These are phyloP conservation scores for Mycena vulgaris DNA, from an alignment of 768 basidiomycete species.

Conservation along the genomic window DNA sequence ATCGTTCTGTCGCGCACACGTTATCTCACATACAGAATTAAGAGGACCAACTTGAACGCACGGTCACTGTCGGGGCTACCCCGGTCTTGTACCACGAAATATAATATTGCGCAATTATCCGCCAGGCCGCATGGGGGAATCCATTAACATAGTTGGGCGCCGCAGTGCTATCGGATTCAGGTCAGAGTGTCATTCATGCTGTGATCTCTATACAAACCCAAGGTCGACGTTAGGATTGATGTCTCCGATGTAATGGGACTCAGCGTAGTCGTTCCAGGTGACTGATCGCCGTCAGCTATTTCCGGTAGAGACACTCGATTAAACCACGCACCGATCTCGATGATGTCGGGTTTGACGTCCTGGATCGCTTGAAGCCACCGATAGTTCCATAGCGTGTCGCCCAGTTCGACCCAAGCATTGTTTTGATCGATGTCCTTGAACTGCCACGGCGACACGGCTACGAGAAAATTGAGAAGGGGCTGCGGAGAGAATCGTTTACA, in stretches of 20 bases:
- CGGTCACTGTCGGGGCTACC: slow-evolving; percentile 43
- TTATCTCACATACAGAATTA: neutral
- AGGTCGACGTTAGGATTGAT: slow-evolving; percentile 45
- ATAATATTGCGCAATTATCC: slow-evolving; percentile 45
- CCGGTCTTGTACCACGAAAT: slow-evolving; percentile 45
- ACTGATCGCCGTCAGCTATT: slow-evolving; percentile 12
- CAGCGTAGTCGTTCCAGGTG: slow-evolving; percentile 45
- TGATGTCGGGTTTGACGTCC: slow-evolving; percentile 44
- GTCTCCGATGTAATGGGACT: slow-evolving; percentile 60
- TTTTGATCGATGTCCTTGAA: slow-evolving; percentile 43
- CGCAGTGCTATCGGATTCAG: slow-evolving; percentile 3
- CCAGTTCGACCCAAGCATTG: slow-evolving; percentile 43
- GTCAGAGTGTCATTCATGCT: neutral
- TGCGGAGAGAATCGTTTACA: neutral
- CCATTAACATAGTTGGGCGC: slow-evolving; percentile 46
- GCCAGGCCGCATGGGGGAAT: slow-evolving; percentile 43
- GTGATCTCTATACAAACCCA: slow-evolving; percentile 17
- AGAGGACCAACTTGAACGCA: slow-evolving; percentile 31
- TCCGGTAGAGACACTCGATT: neutral
- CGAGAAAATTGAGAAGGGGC: neutral
- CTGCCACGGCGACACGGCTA: slow-evolving; percentile 47
- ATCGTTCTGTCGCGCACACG: slow-evolving; percentile 36
- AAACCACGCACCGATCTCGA: slow-evolving; percentile 37
- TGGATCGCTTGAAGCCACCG: slow-evolving; percentile 47
- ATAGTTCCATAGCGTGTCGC: slow-evolving; percentile 46